Percentiles rank a stretch among this genome's conserved stretches.
Conservation (phyloP, 2,329 filamentous ascomycete genomes). For the Colletotrichum costaricense region DNA sequence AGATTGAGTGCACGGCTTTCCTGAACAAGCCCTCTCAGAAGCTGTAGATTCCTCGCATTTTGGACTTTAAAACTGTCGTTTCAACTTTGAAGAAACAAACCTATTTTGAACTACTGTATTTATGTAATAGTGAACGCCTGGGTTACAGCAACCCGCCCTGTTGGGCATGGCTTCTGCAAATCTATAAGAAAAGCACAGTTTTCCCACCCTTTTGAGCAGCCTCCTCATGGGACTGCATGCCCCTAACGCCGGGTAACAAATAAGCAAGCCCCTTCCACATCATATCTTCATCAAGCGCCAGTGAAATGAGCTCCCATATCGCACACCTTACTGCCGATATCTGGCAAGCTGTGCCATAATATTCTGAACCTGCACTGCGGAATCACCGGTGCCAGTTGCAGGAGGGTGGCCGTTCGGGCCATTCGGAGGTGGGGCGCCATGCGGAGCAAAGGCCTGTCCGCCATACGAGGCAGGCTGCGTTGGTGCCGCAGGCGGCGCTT, state of each 20-base stretch:
- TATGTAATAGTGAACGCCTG: background rate
- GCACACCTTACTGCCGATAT: conserved; percentile 63
- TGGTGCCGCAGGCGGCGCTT: conserved; percentile 33
- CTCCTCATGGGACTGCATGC: background rate
- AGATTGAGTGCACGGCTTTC: conserved; percentile 75
- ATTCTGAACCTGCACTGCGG: conserved; percentile 71
- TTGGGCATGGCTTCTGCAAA: background rate
- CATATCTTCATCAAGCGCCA: conserved; percentile 27
- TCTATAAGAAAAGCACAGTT: conserved; percentile 18
- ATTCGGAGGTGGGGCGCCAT: conserved; percentile 41
- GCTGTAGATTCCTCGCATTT: background rate
- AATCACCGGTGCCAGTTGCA: conserved; percentile 41
- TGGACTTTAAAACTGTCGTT: background rate
- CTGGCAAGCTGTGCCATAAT: conserved; percentile 80
- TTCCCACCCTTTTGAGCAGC: background rate
- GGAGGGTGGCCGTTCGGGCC: conserved; percentile 31
- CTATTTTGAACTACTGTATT: background rate
- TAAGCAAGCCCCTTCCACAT: conserved; percentile 19
- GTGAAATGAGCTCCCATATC: background rate
- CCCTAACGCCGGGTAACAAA: conserved; percentile 21
- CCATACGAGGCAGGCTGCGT: conserved; percentile 45
- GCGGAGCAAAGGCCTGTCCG: conserved; percentile 39
- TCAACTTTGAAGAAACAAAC: background rate
- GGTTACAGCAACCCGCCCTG: background rate
- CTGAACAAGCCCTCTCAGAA: conserved; percentile 31